Base-by-base conservation (phyloP, 164 flowering plant genomes). In the Dillenia suffruticosa region DNA sequence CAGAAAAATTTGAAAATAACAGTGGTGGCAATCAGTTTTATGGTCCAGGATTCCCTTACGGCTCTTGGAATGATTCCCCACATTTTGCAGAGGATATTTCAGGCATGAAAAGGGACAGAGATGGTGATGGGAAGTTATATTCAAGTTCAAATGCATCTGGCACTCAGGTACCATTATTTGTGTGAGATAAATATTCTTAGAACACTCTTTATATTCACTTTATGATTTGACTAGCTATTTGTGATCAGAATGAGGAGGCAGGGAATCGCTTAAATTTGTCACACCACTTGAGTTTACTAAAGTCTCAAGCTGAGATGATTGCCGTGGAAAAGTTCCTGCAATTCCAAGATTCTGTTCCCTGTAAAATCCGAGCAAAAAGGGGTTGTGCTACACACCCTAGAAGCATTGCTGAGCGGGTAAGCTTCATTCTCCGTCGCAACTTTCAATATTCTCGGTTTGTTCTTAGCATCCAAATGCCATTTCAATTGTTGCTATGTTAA, bases 311-410 rank as follows among this genome's bases (percentile, higher is more conserved):
- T 7, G 84, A 84, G 64, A 68, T 77, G 66, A 67, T 68, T 62
- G 65, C 81, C 13, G 52, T 78, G 76, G 87, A 88, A 44, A 83
- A 75, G 70, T 62, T 79, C 22, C 47, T 87, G 60, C 80, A 83
- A 12, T 67, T 77, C 51, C 84, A 76, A 65, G 91, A 84, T 57
- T 72, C 87, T 8, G 86, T 86, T 57, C 92, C 95, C 44, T 84
- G 88, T 63, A 81, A 77, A 61, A 69, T 83, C 50, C 73, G 95
- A 65, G 95, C 95, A 26, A 88, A 86, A 63, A 82, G 95, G 12
- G 95, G 95, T 19, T 88, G 84, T 65, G 92, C 95, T 11, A 88
- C 95, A 68, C 95, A 88, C 71, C 92, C 95, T 55, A 72, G 92
- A 65, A 88, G 92, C 68, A 88, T 86, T 22, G 95, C 95, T 0